phyloP scores from a whole-genome alignment of 1,284 basidiomycete species.

The Pseudozyma pruni region DNA sequence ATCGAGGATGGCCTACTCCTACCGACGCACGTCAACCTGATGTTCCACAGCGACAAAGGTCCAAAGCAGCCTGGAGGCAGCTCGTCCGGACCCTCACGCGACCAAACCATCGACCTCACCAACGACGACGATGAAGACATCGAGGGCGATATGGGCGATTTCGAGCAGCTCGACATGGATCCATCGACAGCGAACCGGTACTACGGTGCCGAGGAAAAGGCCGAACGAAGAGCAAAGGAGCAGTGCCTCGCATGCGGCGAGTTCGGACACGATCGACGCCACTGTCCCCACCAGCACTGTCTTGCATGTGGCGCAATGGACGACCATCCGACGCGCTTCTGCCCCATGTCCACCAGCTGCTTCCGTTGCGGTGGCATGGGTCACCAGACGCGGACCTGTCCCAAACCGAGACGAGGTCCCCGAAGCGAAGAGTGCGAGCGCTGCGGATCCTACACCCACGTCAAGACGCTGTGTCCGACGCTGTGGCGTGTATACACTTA shows the following conservation, averaged over 20 bases:
- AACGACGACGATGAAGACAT: conserved; percentile 12
- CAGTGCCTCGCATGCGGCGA: conserved; percentile 54
- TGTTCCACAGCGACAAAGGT: conserved; percentile 3
- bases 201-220: conserved; percentile 55
- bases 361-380: conserved; percentile 87
- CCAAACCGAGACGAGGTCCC: conserved; percentile 64
- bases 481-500: conserved; percentile 89
- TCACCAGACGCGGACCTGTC: conserved; percentile 79
- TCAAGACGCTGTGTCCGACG: conserved; percentile 82
- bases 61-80: conserved; percentile 4
- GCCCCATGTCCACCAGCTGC: conserved; percentile 83
- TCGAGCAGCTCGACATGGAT: conserved; percentile 52
- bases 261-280: conserved; percentile 50
- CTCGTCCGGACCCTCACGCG: not conserved
- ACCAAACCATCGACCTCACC: not conserved
- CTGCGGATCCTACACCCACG: conserved; percentile 79
- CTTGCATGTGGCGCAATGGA: conserved; percentile 85
- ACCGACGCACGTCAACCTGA: conserved; percentile 30
- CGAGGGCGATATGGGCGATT: conserved; percentile 50
- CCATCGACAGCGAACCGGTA: conserved; percentile 47
- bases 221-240: conserved; percentile 44
- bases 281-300: conserved; percentile 73
- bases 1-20: conserved; percentile 37
- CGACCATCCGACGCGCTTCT: conserved; percentile 82
- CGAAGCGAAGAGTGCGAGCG: conserved; percentile 74